phyloP scores from a whole-genome alignment of 371 early-diverging fungal genomes.

The Mucor mucedo region DNA sequence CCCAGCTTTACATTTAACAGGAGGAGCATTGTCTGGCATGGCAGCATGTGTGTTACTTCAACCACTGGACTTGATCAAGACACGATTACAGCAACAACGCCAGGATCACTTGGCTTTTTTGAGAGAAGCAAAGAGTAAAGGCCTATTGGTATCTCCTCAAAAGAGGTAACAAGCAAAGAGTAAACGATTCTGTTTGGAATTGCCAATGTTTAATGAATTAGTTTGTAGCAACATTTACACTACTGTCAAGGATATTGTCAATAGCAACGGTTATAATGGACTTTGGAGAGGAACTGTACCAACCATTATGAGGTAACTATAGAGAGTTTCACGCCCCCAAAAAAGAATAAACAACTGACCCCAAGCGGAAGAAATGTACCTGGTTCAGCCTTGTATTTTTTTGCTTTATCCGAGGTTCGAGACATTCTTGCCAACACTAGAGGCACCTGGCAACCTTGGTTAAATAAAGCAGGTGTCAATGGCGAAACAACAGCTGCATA shows the following conservation, averaged over 20 bases:
- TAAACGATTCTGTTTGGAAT: not conserved
- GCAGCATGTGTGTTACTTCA: constrained; percentile 85
- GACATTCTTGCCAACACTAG: constrained; percentile 47
- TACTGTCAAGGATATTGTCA: constrained; percentile 62
- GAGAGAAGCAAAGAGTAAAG: constrained; percentile 47
- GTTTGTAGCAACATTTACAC: constrained; percentile 58
- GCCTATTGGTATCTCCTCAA: constrained; percentile 34
- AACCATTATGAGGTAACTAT: constrained; percentile 73
- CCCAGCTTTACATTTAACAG: constrained; percentile 67
- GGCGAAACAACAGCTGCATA: constrained; percentile 21
- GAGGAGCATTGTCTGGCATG: constrained; percentile 85
- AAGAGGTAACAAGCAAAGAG: constrained; percentile 27
- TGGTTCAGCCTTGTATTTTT: constrained; percentile 84
- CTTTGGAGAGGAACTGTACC: constrained; percentile 94
- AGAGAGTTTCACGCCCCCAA: not conserved
- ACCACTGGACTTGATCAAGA: constrained; percentile 92
- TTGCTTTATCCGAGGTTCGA: constrained; percentile 61
- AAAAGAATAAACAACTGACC: not conserved
- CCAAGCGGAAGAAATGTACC: constrained; percentile 72
- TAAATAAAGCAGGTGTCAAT: constrained; percentile 18
- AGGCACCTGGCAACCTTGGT: constrained; percentile 37
- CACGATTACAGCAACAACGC: constrained; percentile 78
- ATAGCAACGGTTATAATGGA: constrained; percentile 70
- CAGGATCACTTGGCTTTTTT: constrained; percentile 59
- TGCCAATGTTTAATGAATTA: too few relatives aligned